Evolutionary conservation across 176 grass and related monocot genomes (phyloP), one percentile per base, ranked within the genome.

Genomic region (Triticum turgidum): DNA sequence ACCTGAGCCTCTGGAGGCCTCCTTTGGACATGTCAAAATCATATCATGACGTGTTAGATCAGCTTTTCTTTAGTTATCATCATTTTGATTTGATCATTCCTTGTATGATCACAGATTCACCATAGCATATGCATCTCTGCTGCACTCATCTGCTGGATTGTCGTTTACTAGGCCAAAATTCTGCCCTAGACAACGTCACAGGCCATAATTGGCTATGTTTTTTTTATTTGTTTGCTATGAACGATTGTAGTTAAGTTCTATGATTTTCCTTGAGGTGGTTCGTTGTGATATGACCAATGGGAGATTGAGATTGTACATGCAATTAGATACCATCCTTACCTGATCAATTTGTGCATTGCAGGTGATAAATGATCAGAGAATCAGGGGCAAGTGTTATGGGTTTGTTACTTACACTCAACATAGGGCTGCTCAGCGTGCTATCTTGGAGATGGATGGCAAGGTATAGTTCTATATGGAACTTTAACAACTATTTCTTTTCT

Each of bases 381-480:
- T 95, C 80, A 92, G 89, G 87, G 94, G 94, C 49, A 95, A 95
- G 68, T 95, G 94, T 49, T 95, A 95, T 81, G 94, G 94, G 39
- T 95, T 95, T 47, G 87, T 95, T 88, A 95, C 94, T 75, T 95
- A 91, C 81, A 89, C 81, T 62, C 89, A 93, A 63, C 91, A 89
- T 39, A 93, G 86, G 67, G 89, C 94, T 73, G 94, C 94, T 81
- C 87, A 89, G 82, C 51, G 62, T 87, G 94, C 94, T 86, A 95
- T 95, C 77, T 44, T 70, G 52, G 89, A 85, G 64, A 95, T 95
- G 94, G 89, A 95, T 73, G 94, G 94, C 84, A 95, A 92, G 89
- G 94, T 95, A 91, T 91, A 32, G 35, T 61, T 51, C 54, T 70
- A 27, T 49, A 73, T 77, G 21, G 14, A 72, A 77, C 29, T 73